Evolutionary conservation across 2,329 filamentous ascomycete species (phyloP), one percentile per base, ranked within the genome.

Genomic region (Tolypocladium sp.): DNA sequence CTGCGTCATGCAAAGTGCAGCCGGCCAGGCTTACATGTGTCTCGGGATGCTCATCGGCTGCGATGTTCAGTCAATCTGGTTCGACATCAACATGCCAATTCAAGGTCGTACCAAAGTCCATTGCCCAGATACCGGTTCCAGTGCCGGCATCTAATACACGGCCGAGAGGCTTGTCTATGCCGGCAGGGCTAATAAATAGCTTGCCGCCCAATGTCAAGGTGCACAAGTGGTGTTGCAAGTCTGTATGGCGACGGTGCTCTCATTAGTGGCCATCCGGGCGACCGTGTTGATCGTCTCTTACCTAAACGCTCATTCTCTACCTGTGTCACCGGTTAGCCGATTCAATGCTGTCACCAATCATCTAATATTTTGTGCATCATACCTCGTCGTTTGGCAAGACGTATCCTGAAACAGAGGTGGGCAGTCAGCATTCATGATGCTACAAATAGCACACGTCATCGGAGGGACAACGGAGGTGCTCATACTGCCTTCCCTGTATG

Each of bases 71-170:
- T 46, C 27, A 54, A 49, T 30, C 20, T 2, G 17, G 7, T 17
- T 17, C 30, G 1, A 10, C 27, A 15, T 7, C 9, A 3, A 13
- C 27, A 25, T 0, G 25, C 13, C 5, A 4, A 6, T 27, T 20
- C 3, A 8, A 20, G 30, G 27, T 55, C 60, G 8, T 61, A 69
- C 68, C 77, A 62, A 79, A 74, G 59, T 81, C 79, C 12, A 81
- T 74, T 4, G 73, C 72, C 74, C 75, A 77, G 10, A 72, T 67
- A 22, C 78, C 78, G 3, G 78, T 81, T 0, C 79, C 79, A 2
- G 77, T 80, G n/a, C 78, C 78, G 33, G 78, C 65, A 65, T 82
- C 79, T 1, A 82, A 68, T 9, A 75, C 68, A 4, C 67, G 69
- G 7, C 60, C 56, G 13, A 70, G 54, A 1, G 63, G 65, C 17